Evolutionary conservation across 140 eudicot species (phyloP), one percentile per base, ranked within the genome.

Genomic region (Oenanthe javanica): DNA sequence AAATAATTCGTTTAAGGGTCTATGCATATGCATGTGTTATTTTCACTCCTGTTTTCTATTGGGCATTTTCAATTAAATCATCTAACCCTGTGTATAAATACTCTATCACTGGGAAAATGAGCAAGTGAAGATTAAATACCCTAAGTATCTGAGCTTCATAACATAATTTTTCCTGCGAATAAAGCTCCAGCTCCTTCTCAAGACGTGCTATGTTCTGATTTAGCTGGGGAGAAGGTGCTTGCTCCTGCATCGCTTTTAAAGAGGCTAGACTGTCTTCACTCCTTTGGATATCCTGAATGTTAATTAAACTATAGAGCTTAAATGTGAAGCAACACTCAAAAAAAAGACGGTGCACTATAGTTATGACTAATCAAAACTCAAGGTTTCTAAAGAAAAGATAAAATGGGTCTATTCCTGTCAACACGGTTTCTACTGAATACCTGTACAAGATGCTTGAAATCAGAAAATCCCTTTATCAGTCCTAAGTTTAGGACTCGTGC

Each of bases 371-470:
- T 0, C 3, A 48, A 73, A 59, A 77, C 4, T 43, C 21, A 66
- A 31, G n/a, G 47, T 48, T 23, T 19, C 46, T 25, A 11, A 31
- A 38, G 9, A 67, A n/a, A 15, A 50, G 4, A 15, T 75, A 48
- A 52, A n/a, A 71, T 5, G 18, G 49, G 51, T 18, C 31, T 25
- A 27, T 4, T 46, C 2, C 78, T 47, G 23, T 45, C 42, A 11
- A n/a, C 8, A 49, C 5, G 38, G 10, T 49, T 48, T 57, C 70
- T 42, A 18, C 18, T 48, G 36, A 36, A 25, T 75, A 94, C 98
- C 97, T 94, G 98, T 72, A 88, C 96, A 84, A 92, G 98, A 89
- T 94, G 97, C 85, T 94, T 94, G 82, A 92, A 94, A 84, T 94
- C 98, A 72, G 97, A 90, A 87, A 94, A 92, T 75, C 96, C 97